phyloP scores from a whole-genome alignment of 2,329 filamentous ascomycete species.

The Apiospora phragmitis region DNA sequence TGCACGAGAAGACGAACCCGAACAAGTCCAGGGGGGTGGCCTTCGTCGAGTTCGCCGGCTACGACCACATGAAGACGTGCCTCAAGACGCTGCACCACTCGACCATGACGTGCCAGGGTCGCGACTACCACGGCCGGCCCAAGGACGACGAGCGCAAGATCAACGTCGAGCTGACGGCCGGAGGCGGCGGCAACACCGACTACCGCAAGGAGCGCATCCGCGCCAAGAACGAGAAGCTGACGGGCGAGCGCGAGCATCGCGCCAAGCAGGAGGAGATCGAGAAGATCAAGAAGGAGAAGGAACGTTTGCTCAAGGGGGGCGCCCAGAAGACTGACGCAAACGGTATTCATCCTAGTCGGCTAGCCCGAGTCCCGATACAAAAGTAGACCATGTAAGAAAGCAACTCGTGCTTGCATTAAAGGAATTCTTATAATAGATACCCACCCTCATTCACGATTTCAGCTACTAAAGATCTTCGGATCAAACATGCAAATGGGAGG shows the following conservation, averaged over 20 bases:
- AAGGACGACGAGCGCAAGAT: conserved; percentile 66
- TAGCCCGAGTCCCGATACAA: conserved; percentile 31
- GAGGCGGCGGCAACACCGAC: conserved; percentile 79
- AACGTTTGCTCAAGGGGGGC: conserved; percentile 27
- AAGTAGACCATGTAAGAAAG: not conserved
- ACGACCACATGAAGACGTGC: conserved; percentile 89
- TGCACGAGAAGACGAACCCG: conserved; percentile 64
- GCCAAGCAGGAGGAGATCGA: conserved; percentile 43
- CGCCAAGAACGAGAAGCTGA: conserved; percentile 82
- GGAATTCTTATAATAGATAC: not conserved
- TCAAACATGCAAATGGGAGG: not conserved
- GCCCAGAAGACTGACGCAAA: conserved; percentile 31
- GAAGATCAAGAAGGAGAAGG: conserved; percentile 38
- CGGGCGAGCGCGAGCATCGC: conserved; percentile 59
- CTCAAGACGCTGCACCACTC: conserved; percentile 89
- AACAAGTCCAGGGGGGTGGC: conserved; percentile 73
- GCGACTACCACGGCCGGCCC: conserved; percentile 37
- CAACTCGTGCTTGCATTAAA: not conserved
- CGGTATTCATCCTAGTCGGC: conserved; percentile 54
- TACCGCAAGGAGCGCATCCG: conserved; percentile 74
- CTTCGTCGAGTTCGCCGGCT: conserved; percentile 86
- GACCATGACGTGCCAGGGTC: conserved; percentile 55
- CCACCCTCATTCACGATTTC: not conserved
- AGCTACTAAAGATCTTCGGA: not conserved
- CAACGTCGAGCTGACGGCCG: conserved; percentile 91